phyloP scores from a whole-genome alignment of 2,329 filamentous ascomycete species.

The Moelleriella libera region DNA sequence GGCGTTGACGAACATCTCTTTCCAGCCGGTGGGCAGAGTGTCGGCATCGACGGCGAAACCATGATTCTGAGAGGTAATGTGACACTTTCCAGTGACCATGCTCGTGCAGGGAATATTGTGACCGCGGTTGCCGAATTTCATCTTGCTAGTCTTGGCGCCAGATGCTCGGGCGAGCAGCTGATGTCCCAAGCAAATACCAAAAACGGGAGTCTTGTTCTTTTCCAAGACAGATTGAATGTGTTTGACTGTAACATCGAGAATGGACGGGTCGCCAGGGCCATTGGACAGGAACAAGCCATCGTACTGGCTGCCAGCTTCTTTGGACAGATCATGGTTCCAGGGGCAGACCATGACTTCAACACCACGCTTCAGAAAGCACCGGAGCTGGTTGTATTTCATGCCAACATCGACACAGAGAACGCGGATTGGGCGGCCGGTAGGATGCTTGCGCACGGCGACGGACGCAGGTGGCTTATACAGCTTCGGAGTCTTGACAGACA shows the following conservation, averaged over 20 bases:
- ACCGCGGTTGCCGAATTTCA: constrained; percentile 98
- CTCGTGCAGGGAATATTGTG: constrained; percentile 98
- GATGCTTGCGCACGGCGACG: constrained; percentile 65
- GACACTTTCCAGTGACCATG: constrained; percentile 87
- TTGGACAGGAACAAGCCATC: constrained; percentile 97
- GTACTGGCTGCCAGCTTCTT: constrained; percentile 66
- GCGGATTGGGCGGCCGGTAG: constrained; percentile 74
- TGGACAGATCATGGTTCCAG: constrained; percentile 86
- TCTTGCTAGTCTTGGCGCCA: constrained; percentile 77
- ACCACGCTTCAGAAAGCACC: constrained; percentile 80
- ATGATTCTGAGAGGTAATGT: constrained; percentile 98
- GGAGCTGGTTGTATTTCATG: constrained; percentile 95
- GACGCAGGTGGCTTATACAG: constrained; percentile 66
- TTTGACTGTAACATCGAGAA: constrained; percentile 65
- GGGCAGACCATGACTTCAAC: constrained; percentile 91
- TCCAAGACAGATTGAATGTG: constrained; percentile 65
- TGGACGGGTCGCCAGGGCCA: constrained; percentile 87
- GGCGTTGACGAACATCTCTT: constrained; percentile 92
- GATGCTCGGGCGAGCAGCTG: constrained; percentile 82
- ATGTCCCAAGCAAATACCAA: constrained; percentile 92
- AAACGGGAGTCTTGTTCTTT: constrained; percentile 73
- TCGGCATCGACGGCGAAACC: constrained; percentile 82
- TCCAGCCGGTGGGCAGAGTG: constrained; percentile 66
- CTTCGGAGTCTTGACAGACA: constrained; percentile 77
- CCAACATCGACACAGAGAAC: constrained; percentile 92